phyloP scores from a whole-genome alignment of 2,329 filamentous ascomycete genomes.

The Atkinsonella hypoxylon region DNA sequence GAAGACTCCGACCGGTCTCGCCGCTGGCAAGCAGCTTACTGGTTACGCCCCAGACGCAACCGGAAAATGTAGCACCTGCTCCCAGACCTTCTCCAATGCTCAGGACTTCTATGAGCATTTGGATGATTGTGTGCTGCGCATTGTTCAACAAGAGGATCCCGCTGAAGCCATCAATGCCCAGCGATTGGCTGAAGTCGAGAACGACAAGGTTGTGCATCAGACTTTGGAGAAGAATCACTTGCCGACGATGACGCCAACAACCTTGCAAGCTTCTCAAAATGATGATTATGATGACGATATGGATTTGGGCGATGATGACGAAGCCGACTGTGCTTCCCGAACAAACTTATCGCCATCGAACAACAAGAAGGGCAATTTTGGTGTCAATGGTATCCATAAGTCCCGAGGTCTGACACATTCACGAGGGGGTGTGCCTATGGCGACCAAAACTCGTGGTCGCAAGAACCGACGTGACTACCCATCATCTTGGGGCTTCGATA shows the following conservation, averaged over 20 bases:
- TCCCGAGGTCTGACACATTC: slow-evolving; percentile 67
- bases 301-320: slow-evolving; percentile 41
- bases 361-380: slow-evolving; percentile 45
- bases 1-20: slow-evolving; percentile 35
- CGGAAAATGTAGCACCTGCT: slow-evolving; percentile 93
- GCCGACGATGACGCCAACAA: slow-evolving; percentile 33
- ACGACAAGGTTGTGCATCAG: slow-evolving; percentile 49
- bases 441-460: slow-evolving; percentile 52
- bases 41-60: slow-evolving; percentile 68
- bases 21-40: slow-evolving; percentile 50
- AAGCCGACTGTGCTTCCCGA: slow-evolving; percentile 33
- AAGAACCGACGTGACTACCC: slow-evolving; percentile 93
- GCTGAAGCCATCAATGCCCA: slow-evolving; percentile 57
- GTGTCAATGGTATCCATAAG: slow-evolving; percentile 45
- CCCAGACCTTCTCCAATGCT: slow-evolving; percentile 77
- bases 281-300: slow-evolving; percentile 43
- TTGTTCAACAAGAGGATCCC: slow-evolving; percentile 60
- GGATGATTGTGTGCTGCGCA: slow-evolving; percentile 61
- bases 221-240: slow-evolving; percentile 54
- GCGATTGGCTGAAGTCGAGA: slow-evolving; percentile 52
- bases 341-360: slow-evolving; percentile 26
- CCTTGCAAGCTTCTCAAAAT: slow-evolving; percentile 23
- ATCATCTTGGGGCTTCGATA: slow-evolving; percentile 82
- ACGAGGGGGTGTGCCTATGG: slow-evolving; percentile 55
- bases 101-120: slow-evolving; percentile 99